Evolutionary conservation across 306 rosid species (phyloP).

Genomic region (Trifolium repens): DNA sequence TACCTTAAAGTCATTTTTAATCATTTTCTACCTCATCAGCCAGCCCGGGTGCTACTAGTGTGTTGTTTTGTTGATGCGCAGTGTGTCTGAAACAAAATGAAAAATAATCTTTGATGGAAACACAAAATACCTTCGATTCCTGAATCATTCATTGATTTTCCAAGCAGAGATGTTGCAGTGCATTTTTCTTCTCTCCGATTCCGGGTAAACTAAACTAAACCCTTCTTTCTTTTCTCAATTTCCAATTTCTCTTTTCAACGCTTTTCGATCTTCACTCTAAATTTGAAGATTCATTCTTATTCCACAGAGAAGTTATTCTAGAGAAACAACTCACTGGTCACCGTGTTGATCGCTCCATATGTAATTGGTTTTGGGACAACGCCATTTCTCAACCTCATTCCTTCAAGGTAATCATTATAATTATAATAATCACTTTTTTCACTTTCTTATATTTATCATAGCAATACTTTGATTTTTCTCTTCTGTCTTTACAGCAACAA

Average conservation of each 20-base stretch:
- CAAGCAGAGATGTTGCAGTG: conserved; percentile 77
- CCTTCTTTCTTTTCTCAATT: neutral
- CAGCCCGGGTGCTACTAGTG: no score
- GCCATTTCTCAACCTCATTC: conserved; percentile 77
- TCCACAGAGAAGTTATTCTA: conserved; percentile 82
- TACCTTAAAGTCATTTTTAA: no score
- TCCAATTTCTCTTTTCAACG: neutral
- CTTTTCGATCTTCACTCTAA: conserved; percentile 1
- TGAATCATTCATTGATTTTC: no score
- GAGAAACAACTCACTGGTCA: conserved; percentile 97
- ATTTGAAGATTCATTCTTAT: neutral
- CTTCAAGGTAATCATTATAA: conserved; percentile 55
- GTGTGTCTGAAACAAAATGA: no score
- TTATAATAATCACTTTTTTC: neutral
- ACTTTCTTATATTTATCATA: neutral
- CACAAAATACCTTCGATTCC: no score
- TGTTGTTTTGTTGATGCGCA: no score
- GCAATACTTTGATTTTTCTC: neutral
- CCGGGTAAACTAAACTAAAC: conserved; percentile 60
- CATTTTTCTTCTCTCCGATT: conserved; percentile 93
- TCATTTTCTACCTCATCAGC: no score
- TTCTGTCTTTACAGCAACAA: conserved; percentile 60
- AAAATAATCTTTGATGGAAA: no score
- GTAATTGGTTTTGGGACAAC: conserved; percentile 93
- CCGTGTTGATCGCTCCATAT: conserved; percentile 96